Evolutionary conservation across 768 basidiomycete genomes (phyloP).

Genomic region (Boletus huronensis): DNA sequence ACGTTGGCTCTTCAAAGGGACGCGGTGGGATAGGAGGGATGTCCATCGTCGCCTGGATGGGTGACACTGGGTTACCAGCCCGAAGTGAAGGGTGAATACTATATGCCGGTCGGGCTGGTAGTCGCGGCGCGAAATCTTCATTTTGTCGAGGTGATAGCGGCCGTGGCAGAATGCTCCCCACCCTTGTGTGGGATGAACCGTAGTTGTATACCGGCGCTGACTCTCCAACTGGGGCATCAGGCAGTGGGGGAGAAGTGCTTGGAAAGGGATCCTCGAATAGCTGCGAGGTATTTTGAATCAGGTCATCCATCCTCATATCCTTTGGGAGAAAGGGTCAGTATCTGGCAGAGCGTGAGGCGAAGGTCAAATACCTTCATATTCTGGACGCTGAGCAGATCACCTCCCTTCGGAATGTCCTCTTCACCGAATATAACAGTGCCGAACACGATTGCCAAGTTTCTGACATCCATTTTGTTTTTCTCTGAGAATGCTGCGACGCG

Average conservation of each 20-base stretch:
- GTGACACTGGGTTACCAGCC: slow-evolving; percentile 43
- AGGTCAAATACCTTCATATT: slow-evolving; percentile 57
- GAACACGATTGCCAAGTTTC: slow-evolving; percentile 90
- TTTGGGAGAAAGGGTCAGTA: slow-evolving; percentile 23
- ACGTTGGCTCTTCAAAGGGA: slow-evolving; percentile 21
- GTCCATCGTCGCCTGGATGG: slow-evolving; percentile 40
- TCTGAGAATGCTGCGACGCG: slow-evolving; percentile 62
- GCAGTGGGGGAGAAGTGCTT: slow-evolving; percentile 62
- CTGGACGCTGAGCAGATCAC: slow-evolving; percentile 74
- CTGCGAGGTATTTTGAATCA: slow-evolving; percentile 65
- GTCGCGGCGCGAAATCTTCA: slow-evolving; percentile 70
- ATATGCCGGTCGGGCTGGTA: slow-evolving; percentile 62
- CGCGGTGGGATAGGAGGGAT: slow-evolving; percentile 29
- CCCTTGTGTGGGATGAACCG: slow-evolving; percentile 68
- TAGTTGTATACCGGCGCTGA: slow-evolving; percentile 54
- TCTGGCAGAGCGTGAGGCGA: slow-evolving; percentile 32
- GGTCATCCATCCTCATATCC: slow-evolving; percentile 80
- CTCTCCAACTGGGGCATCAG: slow-evolving; percentile 69
- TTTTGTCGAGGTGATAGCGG: slow-evolving; percentile 27
- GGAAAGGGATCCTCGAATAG: slow-evolving; percentile 59
- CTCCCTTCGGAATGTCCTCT: slow-evolving; percentile 79
- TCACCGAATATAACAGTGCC: slow-evolving; percentile 88
- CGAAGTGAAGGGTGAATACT: slow-evolving; percentile 81
- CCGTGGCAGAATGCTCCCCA: slow-evolving; percentile 44
- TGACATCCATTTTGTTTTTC: slow-evolving; percentile 91